Conservation (phyloP, 768 basidiomycete genomes). For the Leccinum truebloodii region DNA sequence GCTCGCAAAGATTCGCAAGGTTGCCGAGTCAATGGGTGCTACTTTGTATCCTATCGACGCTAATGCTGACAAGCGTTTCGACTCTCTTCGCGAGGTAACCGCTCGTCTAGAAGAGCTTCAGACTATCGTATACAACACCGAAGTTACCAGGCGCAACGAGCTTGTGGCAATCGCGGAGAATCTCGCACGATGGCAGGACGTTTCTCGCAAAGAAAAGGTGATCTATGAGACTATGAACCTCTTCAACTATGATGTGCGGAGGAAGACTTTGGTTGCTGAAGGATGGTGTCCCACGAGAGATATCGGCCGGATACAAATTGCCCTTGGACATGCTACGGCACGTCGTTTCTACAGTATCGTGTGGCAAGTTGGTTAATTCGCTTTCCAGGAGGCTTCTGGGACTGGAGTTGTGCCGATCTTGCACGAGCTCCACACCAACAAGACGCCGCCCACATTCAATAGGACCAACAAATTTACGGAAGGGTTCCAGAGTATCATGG, state of each 20-base stretch:
- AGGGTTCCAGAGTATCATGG: conserved; percentile 98
- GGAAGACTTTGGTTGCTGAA: conserved; percentile 95
- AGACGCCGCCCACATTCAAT: conserved; percentile 94
- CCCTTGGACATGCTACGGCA: conserved; percentile 85
- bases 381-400: conserved; percentile 78
- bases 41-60: conserved; percentile 96
- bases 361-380: neutral
- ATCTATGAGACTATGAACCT: conserved; percentile 95
- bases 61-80: conserved; percentile 88
- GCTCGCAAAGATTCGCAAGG: conserved; percentile 95
- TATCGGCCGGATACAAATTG: conserved; percentile 81
- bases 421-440: conserved; percentile 84
- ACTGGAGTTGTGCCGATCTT: conserved; percentile 91
- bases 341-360: conserved; percentile 15
- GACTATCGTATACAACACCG: conserved; percentile 87
- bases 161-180: conserved; percentile 82
- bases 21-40: conserved; percentile 98
- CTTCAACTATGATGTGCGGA: conserved; percentile 90
- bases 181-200: conserved; percentile 89
- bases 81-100: conserved; percentile 87
- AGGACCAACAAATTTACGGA: conserved; percentile 96
- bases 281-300: conserved; percentile 97
- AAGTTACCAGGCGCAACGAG: conserved; percentile 77
- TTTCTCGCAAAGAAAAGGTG: conserved; percentile 92
- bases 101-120: conserved; percentile 89